Base-by-base conservation (phyloP, 1,284 basidiomycete species). In the Veloboletus limbatus region DNA sequence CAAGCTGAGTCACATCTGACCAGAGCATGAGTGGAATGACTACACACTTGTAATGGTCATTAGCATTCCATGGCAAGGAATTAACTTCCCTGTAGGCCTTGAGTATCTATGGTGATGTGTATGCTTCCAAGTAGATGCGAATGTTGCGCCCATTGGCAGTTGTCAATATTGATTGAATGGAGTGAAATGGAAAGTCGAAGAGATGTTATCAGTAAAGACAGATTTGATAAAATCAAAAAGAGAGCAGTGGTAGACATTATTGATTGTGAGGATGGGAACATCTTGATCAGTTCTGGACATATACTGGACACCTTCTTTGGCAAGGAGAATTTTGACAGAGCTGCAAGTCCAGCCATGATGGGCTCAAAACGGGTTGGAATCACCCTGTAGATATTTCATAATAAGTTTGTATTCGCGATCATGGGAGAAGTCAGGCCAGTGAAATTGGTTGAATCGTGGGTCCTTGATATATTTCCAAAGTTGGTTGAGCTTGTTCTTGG, bases 151-250 rank as follows among this genome's bases (percentile, higher is more conserved):
- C 16, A 37, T 41, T 16, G 33, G 47, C 14, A 46, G 26, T 8
- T 17, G 33, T 40, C 54, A 60, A 31, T 51, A 56, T 14, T 52
- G 48, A 21, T 53, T 39, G 45, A 56, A 65, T 8, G 56, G 56
- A 1, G 43, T 44, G 13, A 48, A 43, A 18, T 57, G 43, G 14
- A 49, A 50, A 4, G 45, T 36, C 3, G 28, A 24, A 3, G 24
- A 27, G 17, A 41, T 16, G 1, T 28, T 9, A 6, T 47, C 40
- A 16, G 34, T 9, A 16, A 54, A 39, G 18, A 40, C 45, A 1
- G 37, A 45, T 11, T 14, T 40, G 11, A 56, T 47, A 9, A 54
- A 41, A 9, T 56, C 42, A 6, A 48, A 35, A 18, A 54, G 26
- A 17, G 37, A 41, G 9, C 25, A 16, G 16, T 38, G 36, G 8